Percentiles rank a stretch among this genome's conserved stretches.
Evolutionary conservation across 108 stramenopile genomes (phyloP).

Genomic region (Aurantiochytrium sp.): DNA sequence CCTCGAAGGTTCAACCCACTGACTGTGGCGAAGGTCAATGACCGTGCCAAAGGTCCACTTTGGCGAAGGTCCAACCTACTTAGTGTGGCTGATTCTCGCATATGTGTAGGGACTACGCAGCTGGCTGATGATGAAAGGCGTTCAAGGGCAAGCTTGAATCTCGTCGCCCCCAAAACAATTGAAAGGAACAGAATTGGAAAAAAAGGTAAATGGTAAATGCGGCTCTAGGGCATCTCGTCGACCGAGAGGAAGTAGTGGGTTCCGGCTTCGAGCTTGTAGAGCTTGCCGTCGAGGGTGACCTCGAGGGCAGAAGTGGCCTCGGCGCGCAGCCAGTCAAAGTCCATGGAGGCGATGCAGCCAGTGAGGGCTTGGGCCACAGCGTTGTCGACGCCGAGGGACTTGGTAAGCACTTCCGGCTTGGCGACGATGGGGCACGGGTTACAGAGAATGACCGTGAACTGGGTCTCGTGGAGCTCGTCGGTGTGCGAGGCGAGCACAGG

Average conservation of each 20-base stretch:
- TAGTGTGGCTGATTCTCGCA: too few species aligned
- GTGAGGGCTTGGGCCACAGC: not conserved
- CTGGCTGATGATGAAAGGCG: too few species aligned
- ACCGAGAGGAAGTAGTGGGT: slow-evolving; percentile 3
- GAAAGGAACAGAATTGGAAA: too few species aligned
- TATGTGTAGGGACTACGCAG: too few species aligned
- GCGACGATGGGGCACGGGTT: not conserved
- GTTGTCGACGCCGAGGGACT: not conserved
- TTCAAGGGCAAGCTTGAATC: too few species aligned
- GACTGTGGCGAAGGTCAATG: too few species aligned
- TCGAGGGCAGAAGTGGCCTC: not conserved
- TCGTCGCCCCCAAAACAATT: too few species aligned
- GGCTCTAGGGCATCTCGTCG: not conserved
- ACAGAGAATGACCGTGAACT: not conserved
- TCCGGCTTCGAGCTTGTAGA: slow-evolving; percentile 14
- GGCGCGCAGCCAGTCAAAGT: not conserved
- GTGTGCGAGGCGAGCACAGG: not conserved
- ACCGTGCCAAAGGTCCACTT: too few species aligned
- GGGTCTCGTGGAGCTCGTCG: not conserved
- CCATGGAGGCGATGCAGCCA: not conserved
- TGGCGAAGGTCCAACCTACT: too few species aligned
- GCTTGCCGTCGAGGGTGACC: slow-evolving; percentile 5
- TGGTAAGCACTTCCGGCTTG: not conserved
- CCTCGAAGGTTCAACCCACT: too few species aligned
- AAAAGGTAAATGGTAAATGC: too few species aligned